Base-by-base conservation (phyloP, 805 yeast species). In the Yamadazyma sp. region DNA sequence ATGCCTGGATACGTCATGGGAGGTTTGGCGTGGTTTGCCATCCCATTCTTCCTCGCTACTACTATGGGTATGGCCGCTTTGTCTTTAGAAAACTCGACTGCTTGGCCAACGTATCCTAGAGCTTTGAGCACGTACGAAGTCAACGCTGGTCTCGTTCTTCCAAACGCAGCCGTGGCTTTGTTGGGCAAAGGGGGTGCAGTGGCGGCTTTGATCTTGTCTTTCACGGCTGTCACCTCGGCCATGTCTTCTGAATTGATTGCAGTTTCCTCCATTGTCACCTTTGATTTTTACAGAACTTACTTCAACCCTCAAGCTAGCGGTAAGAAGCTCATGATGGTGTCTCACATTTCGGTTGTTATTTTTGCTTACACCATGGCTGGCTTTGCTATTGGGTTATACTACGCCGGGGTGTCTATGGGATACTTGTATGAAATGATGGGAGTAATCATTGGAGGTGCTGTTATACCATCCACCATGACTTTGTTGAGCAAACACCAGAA, bases 171-270 rank as follows among this genome's bases (percentile, higher is more conserved):
- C 1, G 83, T 78, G 28, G 87, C 95, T 0, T 64, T 89, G 28
- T 70, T 89, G 62, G 96, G 96, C 36, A 82, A 72, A 46, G 86
- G 91, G 50, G 97, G 96, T 45, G 95, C 95, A 4, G 90, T 78
- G 32, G 90, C 90, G 23, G 75, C 89, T 7, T 71, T 89, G 46
- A 59, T 89, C 22, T 64, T 89, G 70, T 77, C 88, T 8, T 89
- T 89, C 61, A 84, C 87, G 90, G 95, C 96, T 17, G 91, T 84
- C 28, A 89, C 96, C 0, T 84, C 95, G 32, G 95, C 96, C 17
- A 78, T 86, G 75, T 84, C 95, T 21, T 91, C 96, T 25, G 96
- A 89, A 61, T 75, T 89, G 53, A 85, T 89, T 55, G 84, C 96
- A 2, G 90, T 86, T 13, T 84, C 95, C 3, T 82, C 95, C 2